Evolutionary conservation across 2,329 filamentous ascomycete genomes (phyloP).

Genomic region (Fusarium clavum): DNA sequence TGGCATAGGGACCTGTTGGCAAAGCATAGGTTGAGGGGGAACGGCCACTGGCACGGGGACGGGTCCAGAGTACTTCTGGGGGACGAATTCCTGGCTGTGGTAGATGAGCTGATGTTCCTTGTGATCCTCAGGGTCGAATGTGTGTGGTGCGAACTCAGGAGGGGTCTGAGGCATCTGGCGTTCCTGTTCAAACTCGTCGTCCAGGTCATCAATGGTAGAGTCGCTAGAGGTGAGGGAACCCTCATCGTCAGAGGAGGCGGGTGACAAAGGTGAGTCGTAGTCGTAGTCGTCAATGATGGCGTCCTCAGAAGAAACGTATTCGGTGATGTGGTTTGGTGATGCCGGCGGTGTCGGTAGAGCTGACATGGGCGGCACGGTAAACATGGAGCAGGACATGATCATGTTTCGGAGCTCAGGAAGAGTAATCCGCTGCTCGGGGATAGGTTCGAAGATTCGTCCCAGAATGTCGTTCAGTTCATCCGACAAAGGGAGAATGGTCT

Average conservation of each 20-base stretch:
- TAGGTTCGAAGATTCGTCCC: slow-evolving; percentile 85
- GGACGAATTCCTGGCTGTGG: slow-evolving; percentile 59
- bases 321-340: slow-evolving; percentile 56
- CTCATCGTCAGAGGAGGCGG: slow-evolving; percentile 66
- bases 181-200: slow-evolving; percentile 62
- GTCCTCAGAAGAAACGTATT: slow-evolving; percentile 63
- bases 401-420: slow-evolving; percentile 81
- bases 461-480: slow-evolving; percentile 90
- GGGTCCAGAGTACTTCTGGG: slow-evolving; percentile 59
- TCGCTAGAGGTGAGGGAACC: slow-evolving; percentile 67
- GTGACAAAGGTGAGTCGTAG: slow-evolving; percentile 61
- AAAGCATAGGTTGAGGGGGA: slow-evolving; percentile 46
- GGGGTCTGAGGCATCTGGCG: slow-evolving; percentile 53
- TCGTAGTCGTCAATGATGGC: slow-evolving; percentile 58
- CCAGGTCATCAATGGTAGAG: slow-evolving; percentile 64
- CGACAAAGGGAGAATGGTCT: slow-evolving; percentile 91
- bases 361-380: slow-evolving; percentile 66
- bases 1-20: slow-evolving; percentile 48
- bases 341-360: slow-evolving; percentile 54
- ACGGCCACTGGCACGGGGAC: slow-evolving; percentile 45
- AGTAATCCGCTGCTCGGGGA: slow-evolving; percentile 84
- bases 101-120: slow-evolving; percentile 54
- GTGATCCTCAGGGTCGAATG: slow-evolving; percentile 61
- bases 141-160: slow-evolving; percentile 56
- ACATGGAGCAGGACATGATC: slow-evolving; percentile 80